Evolutionary conservation across 2,329 filamentous ascomycete species (phyloP).

Genomic region (Penicillium sp.): DNA sequence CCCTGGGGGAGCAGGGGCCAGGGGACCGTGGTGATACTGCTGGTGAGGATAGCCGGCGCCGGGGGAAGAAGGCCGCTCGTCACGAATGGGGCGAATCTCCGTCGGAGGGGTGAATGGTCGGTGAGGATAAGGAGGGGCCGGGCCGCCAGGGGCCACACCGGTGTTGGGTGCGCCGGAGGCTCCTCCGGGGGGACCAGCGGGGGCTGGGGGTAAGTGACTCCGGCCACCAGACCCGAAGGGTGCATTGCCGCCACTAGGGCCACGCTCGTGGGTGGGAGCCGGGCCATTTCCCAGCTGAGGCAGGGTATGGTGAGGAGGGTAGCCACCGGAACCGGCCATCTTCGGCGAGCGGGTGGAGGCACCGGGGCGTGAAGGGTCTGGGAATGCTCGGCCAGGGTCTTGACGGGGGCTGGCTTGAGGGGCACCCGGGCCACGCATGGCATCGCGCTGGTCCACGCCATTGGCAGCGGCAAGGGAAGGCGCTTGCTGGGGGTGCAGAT

Average conservation of each 20-base stretch:
- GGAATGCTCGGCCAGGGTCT: constrained; percentile 64
- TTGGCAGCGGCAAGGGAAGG: constrained; percentile 55
- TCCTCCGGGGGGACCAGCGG: constrained; percentile 46
- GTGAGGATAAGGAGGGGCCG: constrained; percentile 63
- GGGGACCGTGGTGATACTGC: constrained; percentile 70
- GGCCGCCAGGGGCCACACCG: constrained; percentile 48
- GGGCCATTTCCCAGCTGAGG: constrained; percentile 46
- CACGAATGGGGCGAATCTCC: constrained; percentile 74
- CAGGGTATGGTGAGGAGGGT: constrained; percentile 45
- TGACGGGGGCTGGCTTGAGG: constrained; percentile 71
- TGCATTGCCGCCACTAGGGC: constrained; percentile 21
- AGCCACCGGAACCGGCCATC: constrained; percentile 49
- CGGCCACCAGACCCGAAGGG: constrained; percentile 31
- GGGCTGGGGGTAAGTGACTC: constrained; percentile 41
- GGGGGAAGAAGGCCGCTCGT: constrained; percentile 84
- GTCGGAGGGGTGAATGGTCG: constrained; percentile 71
- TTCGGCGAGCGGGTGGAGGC: constrained; percentile 54
- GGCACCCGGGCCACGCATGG: constrained; percentile 61
- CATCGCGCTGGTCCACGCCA: constrained; percentile 74
- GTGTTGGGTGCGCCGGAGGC: constrained; percentile 40
- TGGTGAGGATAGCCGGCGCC: constrained; percentile 79
- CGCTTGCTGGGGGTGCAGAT: constrained; percentile 56
- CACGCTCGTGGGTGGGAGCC: constrained; percentile 38
- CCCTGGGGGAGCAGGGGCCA: constrained; percentile 42
- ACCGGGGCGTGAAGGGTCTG: constrained; percentile 55